Evolutionary conservation across 148 eudicot genomes (phyloP).

Genomic region (Chenopodium formosanum): DNA sequence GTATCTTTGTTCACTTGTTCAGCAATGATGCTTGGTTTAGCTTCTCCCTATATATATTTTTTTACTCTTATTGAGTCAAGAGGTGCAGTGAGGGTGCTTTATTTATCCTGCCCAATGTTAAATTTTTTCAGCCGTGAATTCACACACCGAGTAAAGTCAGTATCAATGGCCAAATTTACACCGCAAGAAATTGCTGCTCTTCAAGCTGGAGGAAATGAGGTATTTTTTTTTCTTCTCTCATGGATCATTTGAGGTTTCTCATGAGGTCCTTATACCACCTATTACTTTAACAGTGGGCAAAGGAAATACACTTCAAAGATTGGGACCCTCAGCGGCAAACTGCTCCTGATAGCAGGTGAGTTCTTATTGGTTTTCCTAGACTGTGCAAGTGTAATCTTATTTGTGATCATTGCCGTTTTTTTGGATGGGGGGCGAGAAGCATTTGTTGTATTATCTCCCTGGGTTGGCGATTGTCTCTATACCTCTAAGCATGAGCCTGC

Average conservation of each 20-base stretch:
- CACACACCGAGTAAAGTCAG: conserved; percentile 93
- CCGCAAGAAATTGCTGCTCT: conserved; percentile 92
- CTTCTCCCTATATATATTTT: background rate
- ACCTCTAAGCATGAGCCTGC: no score
- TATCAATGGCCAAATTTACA: conserved; percentile 97
- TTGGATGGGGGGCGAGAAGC: background rate
- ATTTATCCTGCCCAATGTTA: background rate
- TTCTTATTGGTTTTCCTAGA: conserved; percentile 2
- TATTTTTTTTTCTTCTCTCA: conserved; percentile 19
- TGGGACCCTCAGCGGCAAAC: conserved; percentile 72
- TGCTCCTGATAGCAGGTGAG: conserved; percentile 87
- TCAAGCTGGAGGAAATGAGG: conserved; percentile 97
- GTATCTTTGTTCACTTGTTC: background rate
- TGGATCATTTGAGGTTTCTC: conserved; percentile 12
- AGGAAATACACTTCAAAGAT: conserved; percentile 85
- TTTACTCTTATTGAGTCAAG: background rate
- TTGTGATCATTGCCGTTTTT: background rate
- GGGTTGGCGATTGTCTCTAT: background rate
- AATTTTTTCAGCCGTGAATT: conserved; percentile 80
- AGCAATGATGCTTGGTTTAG: conserved; percentile 10
- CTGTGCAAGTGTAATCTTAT: background rate
- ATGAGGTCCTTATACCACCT: background rate
- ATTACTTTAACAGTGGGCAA: conserved; percentile 54
- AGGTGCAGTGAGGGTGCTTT: background rate
- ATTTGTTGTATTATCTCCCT: no score